Base-by-base conservation (phyloP, 495 filamentous ascomycete genomes). In the Penicillium steckii region DNA sequence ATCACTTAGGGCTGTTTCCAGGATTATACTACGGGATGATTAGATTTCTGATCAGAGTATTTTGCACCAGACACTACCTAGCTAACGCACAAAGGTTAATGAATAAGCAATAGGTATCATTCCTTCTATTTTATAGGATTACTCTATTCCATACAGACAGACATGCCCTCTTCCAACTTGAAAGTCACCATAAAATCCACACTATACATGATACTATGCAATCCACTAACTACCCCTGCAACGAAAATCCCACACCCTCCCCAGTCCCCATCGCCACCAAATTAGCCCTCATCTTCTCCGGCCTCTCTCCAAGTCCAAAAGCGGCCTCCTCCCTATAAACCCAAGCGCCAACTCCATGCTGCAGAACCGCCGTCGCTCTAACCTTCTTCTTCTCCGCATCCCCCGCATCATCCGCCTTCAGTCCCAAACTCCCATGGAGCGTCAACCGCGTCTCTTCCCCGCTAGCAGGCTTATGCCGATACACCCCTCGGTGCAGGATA, bases 321-420 rank as follows among this genome's bases (percentile, higher is more conserved):
- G 64, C 64, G 22, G 74, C 74, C 66, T 76, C 74, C 46, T 68
- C 74, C 9, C 67, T 55, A 41, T 76, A 76, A 25, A 91, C 85
- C 86, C 87, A 95, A 51, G 79, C 80, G 3, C 87, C 88, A 46
- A 92, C 81, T 3, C 85, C 90, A 77, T 95, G 90, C 78, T 95
- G 90, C 71, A 95, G 70, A 47, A 95, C 88, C 63, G 90, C 91
- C 62, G 85, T 82, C 38, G 88, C 87, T 46, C 89, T 60, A 19
- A 77, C 71, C 53, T 67, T 72, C 61, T 69, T 71, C 46, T 66
- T 69, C 62, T 68, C 68, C 29, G 67, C 62, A 12, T 48, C 58
- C 1, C 15, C 52, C 57, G 18, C 78, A 25, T 41, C 79, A 4
- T 69, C 80, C 5, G 53, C 69, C 37, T 77, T 80, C 65, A 83